Conservation (phyloP, 2,329 filamentous ascomycete genomes). For the Lasiodiplodia sp. region DNA sequence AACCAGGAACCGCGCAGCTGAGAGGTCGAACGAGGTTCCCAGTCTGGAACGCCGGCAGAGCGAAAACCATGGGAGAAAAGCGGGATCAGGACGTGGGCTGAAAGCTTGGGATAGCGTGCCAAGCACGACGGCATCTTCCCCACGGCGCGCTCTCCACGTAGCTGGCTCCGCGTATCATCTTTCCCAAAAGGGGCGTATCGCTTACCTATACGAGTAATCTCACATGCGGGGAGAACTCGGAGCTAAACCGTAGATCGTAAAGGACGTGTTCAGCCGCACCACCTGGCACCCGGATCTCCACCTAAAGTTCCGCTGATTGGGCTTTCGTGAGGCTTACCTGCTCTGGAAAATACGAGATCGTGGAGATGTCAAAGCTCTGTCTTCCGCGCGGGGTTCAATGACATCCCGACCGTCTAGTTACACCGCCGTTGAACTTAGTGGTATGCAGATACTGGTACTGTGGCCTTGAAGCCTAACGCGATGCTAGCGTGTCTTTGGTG, state of each 20-base stretch:
- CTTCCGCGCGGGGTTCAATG: not conserved
- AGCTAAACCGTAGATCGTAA: not conserved
- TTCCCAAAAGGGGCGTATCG: not conserved
- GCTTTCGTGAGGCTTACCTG: not conserved
- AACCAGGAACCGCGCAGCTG: not conserved
- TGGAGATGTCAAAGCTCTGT: not conserved
- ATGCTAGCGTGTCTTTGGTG: not conserved
- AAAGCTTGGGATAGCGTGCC: conserved; percentile 9
- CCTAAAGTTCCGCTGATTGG: not conserved
- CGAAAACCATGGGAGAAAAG: not conserved
- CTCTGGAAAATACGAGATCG: not conserved
- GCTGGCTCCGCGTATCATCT: not conserved
- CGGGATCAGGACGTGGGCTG: not conserved
- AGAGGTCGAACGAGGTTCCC: not conserved
- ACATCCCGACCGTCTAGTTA: not conserved
- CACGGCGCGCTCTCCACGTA: not conserved
- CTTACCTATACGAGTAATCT: not conserved
- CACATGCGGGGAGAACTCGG: conserved; percentile 1
- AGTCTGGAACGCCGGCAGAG: not conserved
- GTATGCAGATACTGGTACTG: not conserved
- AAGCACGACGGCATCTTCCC: conserved; percentile 3
- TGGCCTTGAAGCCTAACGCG: too few relatives aligned
- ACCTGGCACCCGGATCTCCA: not conserved
- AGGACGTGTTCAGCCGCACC: conserved; percentile 1
- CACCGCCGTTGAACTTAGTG: not conserved